Conservation (phyloP, 441 rosid species). For the Gossypium aridum region DNA sequence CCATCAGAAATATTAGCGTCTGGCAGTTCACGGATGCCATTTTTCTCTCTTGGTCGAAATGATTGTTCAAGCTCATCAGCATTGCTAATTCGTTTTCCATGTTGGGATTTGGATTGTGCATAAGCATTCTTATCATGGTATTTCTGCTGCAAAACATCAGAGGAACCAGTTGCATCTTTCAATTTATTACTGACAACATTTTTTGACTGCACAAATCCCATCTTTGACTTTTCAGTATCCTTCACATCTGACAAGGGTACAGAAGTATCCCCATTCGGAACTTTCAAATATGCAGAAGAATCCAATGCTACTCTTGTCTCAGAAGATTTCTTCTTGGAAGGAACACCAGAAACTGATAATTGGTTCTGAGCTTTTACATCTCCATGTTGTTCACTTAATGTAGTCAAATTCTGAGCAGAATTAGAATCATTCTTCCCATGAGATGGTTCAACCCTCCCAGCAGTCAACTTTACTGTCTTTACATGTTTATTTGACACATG, state of each 20-base stretch:
- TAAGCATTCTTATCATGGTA: not conserved
- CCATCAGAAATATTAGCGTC: not conserved
- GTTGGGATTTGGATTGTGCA: not conserved
- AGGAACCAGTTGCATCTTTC: not conserved
- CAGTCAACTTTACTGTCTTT: slow-evolving; percentile 38
- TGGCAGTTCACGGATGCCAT: slow-evolving; percentile 29
- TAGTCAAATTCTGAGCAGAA: slow-evolving; percentile 31
- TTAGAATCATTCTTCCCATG: slow-evolving; percentile 26
- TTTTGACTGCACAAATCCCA: not conserved
- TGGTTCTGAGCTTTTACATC: slow-evolving; percentile 43
- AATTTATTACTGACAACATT: not conserved
- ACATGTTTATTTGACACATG: slow-evolving; percentile 43
- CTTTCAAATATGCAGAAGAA: not conserved
- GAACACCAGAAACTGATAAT: slow-evolving; percentile 32
- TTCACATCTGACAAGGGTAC: not conserved
- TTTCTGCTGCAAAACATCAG: not conserved
- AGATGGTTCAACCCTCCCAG: slow-evolving; percentile 31
- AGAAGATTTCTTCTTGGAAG: slow-evolving; percentile 51
- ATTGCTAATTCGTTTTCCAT: not conserved
- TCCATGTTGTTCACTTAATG: slow-evolving; percentile 24
- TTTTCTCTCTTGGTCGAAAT: not conserved
- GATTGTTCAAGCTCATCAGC: not conserved
- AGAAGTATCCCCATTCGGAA: not conserved
- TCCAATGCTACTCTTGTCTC: slow-evolving; percentile 27
- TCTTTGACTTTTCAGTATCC: not conserved